A percentile compares a stretch with the other conserved stretches of the same genome.
Conservation (phyloP, 2,329 filamentous ascomycete genomes). For the Fonsecaea pedrosoi region DNA sequence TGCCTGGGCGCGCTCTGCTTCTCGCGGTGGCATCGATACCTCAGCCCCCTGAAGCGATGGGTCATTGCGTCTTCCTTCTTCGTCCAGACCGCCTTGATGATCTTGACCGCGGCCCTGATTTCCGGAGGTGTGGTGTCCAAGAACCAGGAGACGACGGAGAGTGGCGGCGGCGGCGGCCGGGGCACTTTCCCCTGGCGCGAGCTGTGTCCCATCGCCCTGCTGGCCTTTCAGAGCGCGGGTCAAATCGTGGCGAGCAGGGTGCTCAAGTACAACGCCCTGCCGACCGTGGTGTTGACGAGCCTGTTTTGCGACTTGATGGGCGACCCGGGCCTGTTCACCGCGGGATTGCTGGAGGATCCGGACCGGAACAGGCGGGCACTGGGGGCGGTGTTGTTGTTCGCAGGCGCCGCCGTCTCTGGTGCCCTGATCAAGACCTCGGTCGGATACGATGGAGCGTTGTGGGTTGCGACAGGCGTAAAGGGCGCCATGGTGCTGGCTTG, state of each 20-base stretch:
- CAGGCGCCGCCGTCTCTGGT: slow-evolving; percentile 50
- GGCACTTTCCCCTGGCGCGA: slow-evolving; percentile 28
- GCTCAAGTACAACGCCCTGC: slow-evolving; percentile 52
- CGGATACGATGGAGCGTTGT: slow-evolving; percentile 49
- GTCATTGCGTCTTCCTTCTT: slow-evolving; percentile 49
- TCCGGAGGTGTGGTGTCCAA: slow-evolving; percentile 43
- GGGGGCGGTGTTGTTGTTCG: slow-evolving; percentile 46
- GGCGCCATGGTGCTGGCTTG: slow-evolving; percentile 47
- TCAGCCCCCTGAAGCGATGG: slow-evolving; percentile 47
- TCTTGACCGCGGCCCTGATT: slow-evolving; percentile 43
- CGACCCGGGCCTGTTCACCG: slow-evolving; percentile 46
- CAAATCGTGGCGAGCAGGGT: slow-evolving; percentile 52
- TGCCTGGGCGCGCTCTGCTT: slow-evolving; percentile 49
- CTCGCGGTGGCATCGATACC: slow-evolving; percentile 43
- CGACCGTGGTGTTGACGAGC: slow-evolving; percentile 54
- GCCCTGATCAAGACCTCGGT: slow-evolving; percentile 50
- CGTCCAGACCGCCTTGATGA: slow-evolving; percentile 46
- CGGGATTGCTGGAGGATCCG: slow-evolving; percentile 45
- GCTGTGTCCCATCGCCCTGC: slow-evolving; percentile 47
- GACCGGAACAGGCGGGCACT: slow-evolving; percentile 48
- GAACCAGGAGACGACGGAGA: slow-evolving; percentile 28
- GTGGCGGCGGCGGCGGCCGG: slow-evolving; percentile 36
- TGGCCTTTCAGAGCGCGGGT: slow-evolving; percentile 50
- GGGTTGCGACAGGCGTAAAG: slow-evolving; percentile 51
- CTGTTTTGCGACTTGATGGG: slow-evolving; percentile 54